Evolutionary conservation across 2,329 filamentous ascomycete species (phyloP), one percentile per base, ranked within the genome.

Genomic region (Fusarium sp.): DNA sequence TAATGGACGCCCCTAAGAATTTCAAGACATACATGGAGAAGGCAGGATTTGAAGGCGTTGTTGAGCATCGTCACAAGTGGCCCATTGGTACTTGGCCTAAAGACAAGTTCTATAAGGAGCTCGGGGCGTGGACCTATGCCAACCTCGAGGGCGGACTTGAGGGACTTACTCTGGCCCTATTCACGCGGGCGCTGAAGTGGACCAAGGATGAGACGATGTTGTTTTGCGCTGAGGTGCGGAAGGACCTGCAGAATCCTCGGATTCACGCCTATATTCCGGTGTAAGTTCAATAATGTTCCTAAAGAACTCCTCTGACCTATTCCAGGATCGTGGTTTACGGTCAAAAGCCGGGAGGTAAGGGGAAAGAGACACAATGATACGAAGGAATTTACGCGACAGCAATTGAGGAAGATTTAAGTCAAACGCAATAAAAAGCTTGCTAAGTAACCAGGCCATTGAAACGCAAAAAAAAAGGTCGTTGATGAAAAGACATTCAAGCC

Each of bases 21-120:
- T 62, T 58, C 30, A 53, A 50, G 23, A 6, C 0, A 1, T 47
- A 48, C 40, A 47, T 65, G 58, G 23, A 58, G n/a, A 16, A 47
- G 30, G 53, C 41, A 4, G 54, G 59, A 1, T 63, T 66, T 12
- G 43, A 34, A 10, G 37, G 40, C 30, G 10, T 66, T 15, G 39
- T 31, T n/a, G 59, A 66, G 34, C 18, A n/a, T 5, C 30, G 36
- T 7, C 60, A 53, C 23, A 62, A 66, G 50, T 62, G 59, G 59
- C 59, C 59, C 5, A 31, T 59, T n/a, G 56, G 36, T 11, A 11
- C 40, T 5, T 66, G 63, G 63, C 47, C 63, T 7, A 58, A 30
- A 13, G 59, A 55, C 7, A 16, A 30, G 1, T n/a, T 55, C 34
- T 51, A 59, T 16, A 59, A 66, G 30, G 53, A 66, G 30, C 3